Base-by-base conservation (phyloP, 2,329 filamentous ascomycete genomes). In the Fusarium protoensiforme region DNA sequence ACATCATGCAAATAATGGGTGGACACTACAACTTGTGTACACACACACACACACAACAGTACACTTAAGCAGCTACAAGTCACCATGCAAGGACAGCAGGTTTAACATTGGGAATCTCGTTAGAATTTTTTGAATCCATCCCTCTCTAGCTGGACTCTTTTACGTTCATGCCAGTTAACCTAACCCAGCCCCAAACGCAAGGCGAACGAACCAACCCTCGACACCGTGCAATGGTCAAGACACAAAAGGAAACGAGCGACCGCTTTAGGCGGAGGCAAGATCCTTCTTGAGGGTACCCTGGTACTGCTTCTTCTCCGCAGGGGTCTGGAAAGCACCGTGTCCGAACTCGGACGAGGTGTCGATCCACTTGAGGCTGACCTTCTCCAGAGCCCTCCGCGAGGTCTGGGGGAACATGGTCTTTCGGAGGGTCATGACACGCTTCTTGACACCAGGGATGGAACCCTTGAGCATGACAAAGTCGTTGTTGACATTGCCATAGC, bases 291-390 rank as follows among this genome's bases (percentile, higher is more conserved):
- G 94, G 69, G 95, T 97, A 89, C 96, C 96, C 88, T 98, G 86
- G 91, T 94, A 96, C 85, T 94, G 92, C 89, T 93, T 94, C 95
- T 99, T 99, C 93, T 99, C 96, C 84, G 94, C 93, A 78, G 93
- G 89, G 76, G 96, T 99, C 91, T 99, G 96, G 94, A 97, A 99
- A 83, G 95, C 96, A 92, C 96, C 96, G 90, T 99, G 96, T 87
- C 96, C 96, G 87, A 99, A 99, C 91, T 99, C 97, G 89, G 95
- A 98, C 74, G 95, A 98, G 81, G 96, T 99, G 84, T 99, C 96
- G 93, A 99, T 99, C 96, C 96, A 99, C 90, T 99, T 99, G 90
- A 99, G 94, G 84, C 96, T 94, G 86, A 98, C 94, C 94, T 99
- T 98, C 93, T 99, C 96, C 83, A 98, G 91, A 65, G 96, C 94